phyloP scores from a whole-genome alignment of 306 rosid genomes.

The Gynostemma pentaphyllum region DNA sequence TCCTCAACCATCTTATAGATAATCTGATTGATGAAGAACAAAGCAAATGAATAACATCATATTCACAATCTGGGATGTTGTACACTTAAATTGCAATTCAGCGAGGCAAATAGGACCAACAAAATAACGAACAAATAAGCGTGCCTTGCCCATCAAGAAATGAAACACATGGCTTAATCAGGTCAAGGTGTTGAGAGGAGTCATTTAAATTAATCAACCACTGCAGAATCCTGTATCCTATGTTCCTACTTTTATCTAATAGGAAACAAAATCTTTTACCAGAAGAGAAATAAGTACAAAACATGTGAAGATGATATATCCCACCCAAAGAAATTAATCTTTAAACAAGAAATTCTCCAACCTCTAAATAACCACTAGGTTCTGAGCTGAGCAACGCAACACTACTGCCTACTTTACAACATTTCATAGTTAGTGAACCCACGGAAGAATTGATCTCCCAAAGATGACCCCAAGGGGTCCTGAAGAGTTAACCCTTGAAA shows the following conservation, averaged over 20 bases:
- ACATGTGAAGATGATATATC: not conserved
- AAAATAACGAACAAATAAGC: no score
- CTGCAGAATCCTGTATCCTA: not conserved
- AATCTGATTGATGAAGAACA: constrained; percentile 37
- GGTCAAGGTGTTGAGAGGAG: not conserved
- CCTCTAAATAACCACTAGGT: not conserved
- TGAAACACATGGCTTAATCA: not conserved
- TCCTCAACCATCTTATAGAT: constrained; percentile 98
- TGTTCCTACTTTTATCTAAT: not conserved
- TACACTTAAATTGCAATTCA: not conserved
- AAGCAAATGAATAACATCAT: constrained; percentile 17
- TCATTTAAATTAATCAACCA: not conserved
- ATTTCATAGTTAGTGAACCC: not conserved
- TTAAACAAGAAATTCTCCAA: not conserved
- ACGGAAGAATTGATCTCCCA: not conserved
- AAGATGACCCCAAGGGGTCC: not conserved
- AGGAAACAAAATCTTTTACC: not conserved
- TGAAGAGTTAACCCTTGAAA: not conserved
- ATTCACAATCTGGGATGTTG: constrained; percentile 2
- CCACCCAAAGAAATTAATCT: not conserved
- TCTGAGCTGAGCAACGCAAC: not conserved
- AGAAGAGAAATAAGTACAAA: not conserved
- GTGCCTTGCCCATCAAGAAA: not conserved
- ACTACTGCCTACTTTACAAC: no score
- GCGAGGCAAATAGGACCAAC: not conserved